phyloP scores from a whole-genome alignment of 805 yeast species.

The Candida schatavii region DNA sequence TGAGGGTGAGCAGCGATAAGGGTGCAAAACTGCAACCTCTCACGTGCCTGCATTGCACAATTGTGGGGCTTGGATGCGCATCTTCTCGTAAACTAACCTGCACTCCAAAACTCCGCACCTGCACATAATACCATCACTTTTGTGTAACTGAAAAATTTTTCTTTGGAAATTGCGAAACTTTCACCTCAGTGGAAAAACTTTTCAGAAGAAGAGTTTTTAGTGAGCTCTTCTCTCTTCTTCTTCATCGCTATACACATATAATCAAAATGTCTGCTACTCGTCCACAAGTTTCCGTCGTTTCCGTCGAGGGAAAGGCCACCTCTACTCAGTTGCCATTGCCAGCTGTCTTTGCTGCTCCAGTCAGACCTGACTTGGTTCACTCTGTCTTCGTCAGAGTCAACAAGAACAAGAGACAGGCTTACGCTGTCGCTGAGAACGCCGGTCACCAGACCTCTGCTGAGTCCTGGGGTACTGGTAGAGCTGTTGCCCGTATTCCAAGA shows the following conservation, averaged over 20 bases:
- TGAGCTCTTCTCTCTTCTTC: conserved; percentile 9
- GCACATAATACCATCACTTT: no score
- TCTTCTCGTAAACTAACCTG: no score
- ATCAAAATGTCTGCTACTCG: conserved; percentile 52
- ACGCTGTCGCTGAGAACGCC: conserved; percentile 98
- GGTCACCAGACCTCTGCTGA: conserved; percentile 99
- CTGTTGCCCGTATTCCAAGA: conserved; percentile 99
- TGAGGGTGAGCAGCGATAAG: no score
- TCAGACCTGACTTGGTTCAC: conserved; percentile 99
- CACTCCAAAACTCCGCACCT: no score
- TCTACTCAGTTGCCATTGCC: conserved; percentile 87
- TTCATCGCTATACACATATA: conserved; percentile 19
- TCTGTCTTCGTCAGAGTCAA: conserved; percentile 96
- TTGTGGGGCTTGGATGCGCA: no score
- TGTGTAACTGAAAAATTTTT: conserved; percentile 13
- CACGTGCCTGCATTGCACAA: no score
- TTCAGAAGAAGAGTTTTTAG: conserved; percentile 9
- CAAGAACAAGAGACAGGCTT: conserved; percentile 99
- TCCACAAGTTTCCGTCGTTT: conserved; percentile 96
- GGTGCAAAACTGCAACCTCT: no score
- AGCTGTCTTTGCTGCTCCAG: conserved; percentile 99
- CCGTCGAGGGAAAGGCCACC: conserved; percentile 84
- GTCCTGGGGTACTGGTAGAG: conserved; percentile 99
- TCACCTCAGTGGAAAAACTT: conserved; percentile 13
- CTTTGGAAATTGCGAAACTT: conserved; percentile 4